Evolutionary conservation across 2,329 filamentous ascomycete genomes (phyloP).

Genomic region (Fusarium robinianum): DNA sequence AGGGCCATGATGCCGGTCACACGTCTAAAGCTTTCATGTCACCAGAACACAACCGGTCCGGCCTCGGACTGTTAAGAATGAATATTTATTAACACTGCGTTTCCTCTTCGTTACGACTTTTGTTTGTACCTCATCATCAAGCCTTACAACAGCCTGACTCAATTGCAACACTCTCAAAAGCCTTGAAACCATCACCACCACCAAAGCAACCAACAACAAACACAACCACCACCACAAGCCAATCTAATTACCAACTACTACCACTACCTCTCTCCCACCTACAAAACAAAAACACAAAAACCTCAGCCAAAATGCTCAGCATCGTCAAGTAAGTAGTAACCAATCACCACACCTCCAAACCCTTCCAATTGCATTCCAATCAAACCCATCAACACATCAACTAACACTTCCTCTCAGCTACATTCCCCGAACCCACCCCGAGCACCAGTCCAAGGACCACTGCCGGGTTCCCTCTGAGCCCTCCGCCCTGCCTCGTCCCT

Average conservation of each 20-base stretch:
- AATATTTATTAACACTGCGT: constrained; percentile 17
- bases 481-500: constrained; percentile 13
- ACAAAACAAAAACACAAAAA: background rate
- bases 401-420: constrained; percentile 14
- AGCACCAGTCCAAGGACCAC: constrained; percentile 31
- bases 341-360: background rate
- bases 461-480: constrained; percentile 27
- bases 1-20: constrained; percentile 21
- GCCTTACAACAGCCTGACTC: no score
- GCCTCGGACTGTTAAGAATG: background rate
- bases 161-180: no score
- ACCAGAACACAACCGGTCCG: constrained; percentile 23
- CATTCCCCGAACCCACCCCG: constrained; percentile 30
- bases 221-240: no score
- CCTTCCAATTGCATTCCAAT: no score
- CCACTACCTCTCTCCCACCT: background rate
- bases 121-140: constrained; percentile 5
- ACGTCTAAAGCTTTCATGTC: constrained; percentile 16
- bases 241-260: background rate
- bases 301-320: constrained; percentile 24
- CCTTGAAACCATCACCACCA: no score
- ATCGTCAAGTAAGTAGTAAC: constrained; percentile 32
- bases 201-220: no score
- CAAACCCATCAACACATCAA: constrained; percentile 3
- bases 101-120: constrained; percentile 4